Base-by-base conservation (phyloP, 306 rosid genomes). In the Vigna reflexopilosa region DNA sequence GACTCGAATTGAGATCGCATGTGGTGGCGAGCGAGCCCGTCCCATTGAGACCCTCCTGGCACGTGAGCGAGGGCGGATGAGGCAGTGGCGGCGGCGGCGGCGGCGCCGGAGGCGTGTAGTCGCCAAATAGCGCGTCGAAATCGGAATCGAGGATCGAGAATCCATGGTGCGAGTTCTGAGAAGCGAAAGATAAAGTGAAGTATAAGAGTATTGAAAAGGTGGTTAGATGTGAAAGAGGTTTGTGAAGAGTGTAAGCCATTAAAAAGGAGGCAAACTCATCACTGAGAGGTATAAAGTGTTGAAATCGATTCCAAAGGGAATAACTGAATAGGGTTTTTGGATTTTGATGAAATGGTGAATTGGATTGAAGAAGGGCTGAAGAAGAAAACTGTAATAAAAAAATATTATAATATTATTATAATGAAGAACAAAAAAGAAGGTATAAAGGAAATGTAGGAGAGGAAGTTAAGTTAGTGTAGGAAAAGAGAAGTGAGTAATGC, bases 101-200 rank as follows among this genome's bases (percentile, higher is more conserved):
- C 5, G 98, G 98, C 24, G 97, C 66, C n/a, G 98, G 99, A 4
- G 97, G 98, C 6, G 88, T 36, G 72, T 95, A 95, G 84, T 92
- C 98, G 30, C 91, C 87, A 4, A 87, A 88, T 22, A 92, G 63
- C 0, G 80, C 72, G 52, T 91, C 87, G 48, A 84, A 67, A 24
- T 86, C 87, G 3, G 83, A 86, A 61, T 73, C 83, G 14, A 69
- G n/a, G 70, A 86, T 89, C 6, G 97, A 92, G 78, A 92, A 89
- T 28, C 81, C 89, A 66, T 82, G 85, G 64, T 40, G 62, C 2
- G 85, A 42, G 13, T 42, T 9, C 3, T 42, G 47, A 42, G 47
- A 82, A 64, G 85, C 54, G 42, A 50, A 16, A 34, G 57, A 67
- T 11, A 67, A 12, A 36, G 28, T 15, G 45, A 55, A 67, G 84